Evolutionary conservation across 2,329 filamentous ascomycete species (phyloP).

Genomic region (Aspergillus sp.): DNA sequence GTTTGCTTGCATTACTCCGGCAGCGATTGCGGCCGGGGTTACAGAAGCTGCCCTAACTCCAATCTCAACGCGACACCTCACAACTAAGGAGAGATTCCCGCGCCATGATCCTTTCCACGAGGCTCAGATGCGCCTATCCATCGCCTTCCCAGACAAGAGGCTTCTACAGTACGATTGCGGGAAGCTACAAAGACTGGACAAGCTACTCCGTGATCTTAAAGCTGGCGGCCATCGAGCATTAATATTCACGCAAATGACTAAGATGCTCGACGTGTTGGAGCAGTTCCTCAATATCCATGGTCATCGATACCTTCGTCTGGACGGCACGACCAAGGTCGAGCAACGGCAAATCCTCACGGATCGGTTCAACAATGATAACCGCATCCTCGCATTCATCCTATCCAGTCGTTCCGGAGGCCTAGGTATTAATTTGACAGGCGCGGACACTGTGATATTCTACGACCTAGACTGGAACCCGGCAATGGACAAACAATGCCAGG

Average conservation of each 20-base stretch:
- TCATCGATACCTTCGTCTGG: constrained; percentile 91
- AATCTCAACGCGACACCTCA: constrained; percentile 51
- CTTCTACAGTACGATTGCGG: constrained; percentile 98
- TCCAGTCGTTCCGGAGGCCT: constrained; percentile 92
- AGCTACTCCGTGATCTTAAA: constrained; percentile 81
- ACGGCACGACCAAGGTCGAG: constrained; percentile 95
- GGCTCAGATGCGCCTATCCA: constrained; percentile 85
- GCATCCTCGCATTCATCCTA: constrained; percentile 92
- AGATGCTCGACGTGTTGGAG: constrained; percentile 94
- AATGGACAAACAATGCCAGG: constrained; percentile 99
- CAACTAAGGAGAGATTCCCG: constrained; percentile 51
- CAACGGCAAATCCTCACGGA: constrained; percentile 94
- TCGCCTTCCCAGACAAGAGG: constrained; percentile 94
- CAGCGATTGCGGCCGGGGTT: constrained; percentile 78
- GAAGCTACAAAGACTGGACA: constrained; percentile 87
- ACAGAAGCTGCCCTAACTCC: constrained; percentile 67
- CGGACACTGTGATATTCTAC: constrained; percentile 98
- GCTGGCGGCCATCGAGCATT: constrained; percentile 87
- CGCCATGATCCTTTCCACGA: constrained; percentile 85
- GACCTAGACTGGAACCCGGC: constrained; percentile 99
- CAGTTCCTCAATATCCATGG: constrained; percentile 98
- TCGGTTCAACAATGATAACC: constrained; percentile 90
- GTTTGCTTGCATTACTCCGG: constrained; percentile 89
- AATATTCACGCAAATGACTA: constrained; percentile 99
- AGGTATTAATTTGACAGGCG: constrained; percentile 94